Evolutionary conservation across 768 basidiomycete genomes (phyloP).

Genomic region (Tulasnella sp.): DNA sequence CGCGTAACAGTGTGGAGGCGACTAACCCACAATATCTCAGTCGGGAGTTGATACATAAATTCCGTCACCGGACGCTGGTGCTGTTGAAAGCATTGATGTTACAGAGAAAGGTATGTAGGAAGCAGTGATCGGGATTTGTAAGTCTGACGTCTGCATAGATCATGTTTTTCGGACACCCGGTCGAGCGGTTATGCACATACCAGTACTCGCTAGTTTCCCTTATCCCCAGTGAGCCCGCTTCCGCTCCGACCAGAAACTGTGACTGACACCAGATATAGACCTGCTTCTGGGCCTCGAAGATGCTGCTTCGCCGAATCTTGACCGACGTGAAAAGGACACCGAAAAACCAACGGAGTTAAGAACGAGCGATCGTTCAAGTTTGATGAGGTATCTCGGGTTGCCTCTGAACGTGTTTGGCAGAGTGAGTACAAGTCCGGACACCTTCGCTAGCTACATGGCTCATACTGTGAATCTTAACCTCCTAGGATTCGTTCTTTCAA

Average conservation of each 20-base stretch:
- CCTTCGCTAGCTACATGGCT: background rate
- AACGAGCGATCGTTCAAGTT: constrained; percentile 81
- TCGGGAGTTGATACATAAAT: constrained; percentile 84
- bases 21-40: constrained; percentile 30
- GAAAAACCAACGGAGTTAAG: constrained; percentile 63
- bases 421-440: constrained; percentile 31
- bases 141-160: constrained; percentile 39
- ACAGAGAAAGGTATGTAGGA: constrained; percentile 62
- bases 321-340: constrained; percentile 45
- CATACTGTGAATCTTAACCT: constrained; percentile 14
- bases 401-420: constrained; percentile 89
- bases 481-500: constrained; percentile 90
- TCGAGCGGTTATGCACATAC: constrained; percentile 90
- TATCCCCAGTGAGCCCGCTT: constrained; percentile 52
- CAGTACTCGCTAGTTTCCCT: constrained; percentile 95
- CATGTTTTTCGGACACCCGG: constrained; percentile 93
- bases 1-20: background rate
- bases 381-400: constrained; percentile 87
- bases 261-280: constrained; percentile 33
- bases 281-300: constrained; percentile 83
- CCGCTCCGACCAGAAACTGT: background rate
- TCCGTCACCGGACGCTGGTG: constrained; percentile 83
- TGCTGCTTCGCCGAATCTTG: constrained; percentile 75
- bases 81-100: constrained; percentile 90
- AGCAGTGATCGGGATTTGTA: background rate